Evolutionary conservation across 2,329 filamentous ascomycete genomes (phyloP).

Genomic region (Ceratocystis cubensis): DNA sequence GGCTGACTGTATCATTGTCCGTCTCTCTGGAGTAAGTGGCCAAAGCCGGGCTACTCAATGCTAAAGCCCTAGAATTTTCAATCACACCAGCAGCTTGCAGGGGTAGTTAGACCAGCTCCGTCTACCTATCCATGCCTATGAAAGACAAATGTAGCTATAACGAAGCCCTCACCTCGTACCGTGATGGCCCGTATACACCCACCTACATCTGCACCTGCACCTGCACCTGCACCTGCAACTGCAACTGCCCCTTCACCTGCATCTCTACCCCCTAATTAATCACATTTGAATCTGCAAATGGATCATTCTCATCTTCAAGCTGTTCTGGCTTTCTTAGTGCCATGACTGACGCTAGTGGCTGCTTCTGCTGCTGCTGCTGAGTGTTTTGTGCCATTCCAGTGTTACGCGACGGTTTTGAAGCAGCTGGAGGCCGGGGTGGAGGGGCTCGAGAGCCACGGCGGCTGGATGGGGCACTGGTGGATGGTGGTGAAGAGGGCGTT

Average conservation of each 20-base stretch:
- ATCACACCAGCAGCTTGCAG: too few species aligned
- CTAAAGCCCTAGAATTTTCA: too few species aligned
- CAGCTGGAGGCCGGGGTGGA: constrained; percentile 36
- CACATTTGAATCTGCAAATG: constrained; percentile 55
- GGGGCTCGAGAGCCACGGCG: constrained; percentile 23
- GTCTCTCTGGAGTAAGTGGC: too few species aligned
- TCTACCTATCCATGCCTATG: too few species aligned
- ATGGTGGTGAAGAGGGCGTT: constrained; percentile 33
- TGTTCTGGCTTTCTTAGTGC: constrained; percentile 43
- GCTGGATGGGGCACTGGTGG: constrained; percentile 23
- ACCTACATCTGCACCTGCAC: too few species aligned
- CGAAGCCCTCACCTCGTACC: too few species aligned
- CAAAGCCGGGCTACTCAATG: too few species aligned
- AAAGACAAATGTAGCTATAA: too few species aligned
- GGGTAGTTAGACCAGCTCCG: too few species aligned
- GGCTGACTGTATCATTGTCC: too few species aligned
- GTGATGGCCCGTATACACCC: too few species aligned
- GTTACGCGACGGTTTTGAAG: constrained; percentile 36
- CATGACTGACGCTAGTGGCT: constrained; percentile 26
- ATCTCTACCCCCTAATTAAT: constrained; percentile 24
- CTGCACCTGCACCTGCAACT: not conserved
- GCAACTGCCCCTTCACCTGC: not conserved
- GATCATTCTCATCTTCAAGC: constrained; percentile 64
- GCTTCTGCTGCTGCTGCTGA: constrained; percentile 26
- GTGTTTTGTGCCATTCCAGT: too few species aligned